phyloP scores from a whole-genome alignment of 225 moss, liverwort and hornwort species.

The Pleurozium schreberi region DNA sequence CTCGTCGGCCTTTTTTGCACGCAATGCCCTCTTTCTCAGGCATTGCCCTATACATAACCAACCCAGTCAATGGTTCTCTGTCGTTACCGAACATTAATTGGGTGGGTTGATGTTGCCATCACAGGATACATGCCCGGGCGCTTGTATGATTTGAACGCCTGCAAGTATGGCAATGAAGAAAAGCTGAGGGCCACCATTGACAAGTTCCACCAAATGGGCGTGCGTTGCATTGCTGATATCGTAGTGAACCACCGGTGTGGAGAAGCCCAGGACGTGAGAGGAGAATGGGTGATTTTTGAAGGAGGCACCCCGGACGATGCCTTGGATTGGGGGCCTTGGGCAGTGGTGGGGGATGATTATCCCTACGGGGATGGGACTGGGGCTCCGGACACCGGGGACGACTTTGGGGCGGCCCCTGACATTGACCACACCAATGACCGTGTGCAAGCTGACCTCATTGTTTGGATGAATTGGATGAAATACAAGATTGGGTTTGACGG shows the following conservation, averaged over 20 bases:
- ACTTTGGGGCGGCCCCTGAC: constrained; percentile 70
- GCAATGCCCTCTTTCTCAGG: no score
- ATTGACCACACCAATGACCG: constrained; percentile 77
- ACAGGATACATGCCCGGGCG: constrained; percentile 82
- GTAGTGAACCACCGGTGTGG: constrained; percentile 56
- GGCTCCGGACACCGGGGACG: constrained; percentile 59
- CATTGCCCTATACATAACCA: no score
- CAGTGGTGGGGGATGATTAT: constrained; percentile 42
- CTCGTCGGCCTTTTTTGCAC: no score
- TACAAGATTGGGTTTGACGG: constrained; percentile 61
- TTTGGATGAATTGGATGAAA: constrained; percentile 81
- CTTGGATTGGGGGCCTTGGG: constrained; percentile 83
- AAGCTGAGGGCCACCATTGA: constrained; percentile 53
- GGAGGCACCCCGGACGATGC: constrained; percentile 73
- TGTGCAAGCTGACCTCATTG: constrained; percentile 50
- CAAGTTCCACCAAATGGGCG: constrained; percentile 23
- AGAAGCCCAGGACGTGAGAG: constrained; percentile 44
- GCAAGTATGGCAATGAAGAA: constrained; percentile 62
- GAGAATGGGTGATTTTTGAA: constrained; percentile 75
- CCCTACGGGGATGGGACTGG: constrained; percentile 29
- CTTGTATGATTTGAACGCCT: constrained; percentile 57
- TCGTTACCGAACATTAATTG: no score
- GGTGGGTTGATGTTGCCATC: background rate
- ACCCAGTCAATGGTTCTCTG: no score
- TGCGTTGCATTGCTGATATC: constrained; percentile 62